phyloP scores from a whole-genome alignment of 495 filamentous ascomycete genomes.

The Astrothelium macrocarpum region DNA sequence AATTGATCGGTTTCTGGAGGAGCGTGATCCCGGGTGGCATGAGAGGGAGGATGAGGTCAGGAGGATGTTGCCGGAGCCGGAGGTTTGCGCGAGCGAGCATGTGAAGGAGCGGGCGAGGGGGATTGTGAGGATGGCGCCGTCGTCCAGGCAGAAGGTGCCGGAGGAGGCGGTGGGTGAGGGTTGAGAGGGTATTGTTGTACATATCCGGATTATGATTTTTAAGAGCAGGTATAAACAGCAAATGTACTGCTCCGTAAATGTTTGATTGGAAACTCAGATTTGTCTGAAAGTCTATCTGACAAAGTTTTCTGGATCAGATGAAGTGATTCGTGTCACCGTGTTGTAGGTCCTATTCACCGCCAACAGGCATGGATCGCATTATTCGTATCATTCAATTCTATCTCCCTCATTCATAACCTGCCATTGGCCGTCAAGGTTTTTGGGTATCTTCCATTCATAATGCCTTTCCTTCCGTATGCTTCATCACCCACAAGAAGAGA shows the following conservation, averaged over 20 bases:
- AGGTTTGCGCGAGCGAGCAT: conserved; percentile 23
- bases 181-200: too few species aligned
- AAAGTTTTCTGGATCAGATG: too few species aligned
- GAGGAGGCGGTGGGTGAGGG: not conserved
- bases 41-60: conserved; percentile 24
- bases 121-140: not conserved
- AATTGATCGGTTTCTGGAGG: conserved; percentile 61
- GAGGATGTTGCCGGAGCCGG: conserved; percentile 23
- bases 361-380: not conserved
- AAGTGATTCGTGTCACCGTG: too few species aligned
- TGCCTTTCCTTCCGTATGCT: not conserved
- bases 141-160: not conserved
- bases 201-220: too few species aligned
- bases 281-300: too few species aligned
- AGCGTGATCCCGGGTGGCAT: conserved; percentile 42
- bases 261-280: too few species aligned
- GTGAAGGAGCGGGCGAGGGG: conserved; percentile 4
- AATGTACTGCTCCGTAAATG: too few species aligned
- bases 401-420: not conserved
- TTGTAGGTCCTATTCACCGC: too few species aligned
- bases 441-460: not conserved
- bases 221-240: not conserved
- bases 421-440: not conserved
- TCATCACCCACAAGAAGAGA: not conserved
- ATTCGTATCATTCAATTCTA: not conserved